phyloP scores from a whole-genome alignment of 202 grass and related monocot genomes.

The Panicum virgatum region DNA sequence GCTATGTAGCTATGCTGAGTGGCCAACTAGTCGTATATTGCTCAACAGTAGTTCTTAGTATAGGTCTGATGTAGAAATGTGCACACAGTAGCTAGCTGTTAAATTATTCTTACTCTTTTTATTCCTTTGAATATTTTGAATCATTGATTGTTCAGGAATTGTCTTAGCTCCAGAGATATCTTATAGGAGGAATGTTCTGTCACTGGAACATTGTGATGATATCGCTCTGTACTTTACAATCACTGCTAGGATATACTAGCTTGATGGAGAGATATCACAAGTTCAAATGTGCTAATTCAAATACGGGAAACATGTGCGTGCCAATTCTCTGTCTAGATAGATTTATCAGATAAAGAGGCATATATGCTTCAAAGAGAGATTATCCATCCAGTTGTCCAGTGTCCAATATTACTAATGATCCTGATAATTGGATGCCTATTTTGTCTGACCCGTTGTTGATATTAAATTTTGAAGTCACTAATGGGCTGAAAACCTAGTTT shows the following conservation, averaged over 20 bases:
- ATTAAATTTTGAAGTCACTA: background rate
- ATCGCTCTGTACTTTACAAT: background rate
- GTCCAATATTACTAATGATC: background rate
- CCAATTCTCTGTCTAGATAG: background rate
- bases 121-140: background rate
- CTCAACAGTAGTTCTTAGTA: background rate
- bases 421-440: background rate
- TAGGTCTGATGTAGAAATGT: slow-evolving; percentile 3
- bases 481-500: background rate
- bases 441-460: background rate
- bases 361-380: background rate
- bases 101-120: background rate
- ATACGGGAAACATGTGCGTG: background rate
- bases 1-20: slow-evolving; percentile 29
- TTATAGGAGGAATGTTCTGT: background rate
- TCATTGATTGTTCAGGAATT: background rate
- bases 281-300: background rate
- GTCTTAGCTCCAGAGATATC: background rate
- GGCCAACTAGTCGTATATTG: background rate
- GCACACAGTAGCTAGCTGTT: background rate
- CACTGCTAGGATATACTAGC: background rate
- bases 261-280: background rate
- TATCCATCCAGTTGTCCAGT: background rate
- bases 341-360: background rate
- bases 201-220: background rate